Percentiles rank a stretch among this genome's conserved stretches.
phyloP scores from a whole-genome alignment of 495 filamentous ascomycete genomes.

The Neurospora intermedia region DNA sequence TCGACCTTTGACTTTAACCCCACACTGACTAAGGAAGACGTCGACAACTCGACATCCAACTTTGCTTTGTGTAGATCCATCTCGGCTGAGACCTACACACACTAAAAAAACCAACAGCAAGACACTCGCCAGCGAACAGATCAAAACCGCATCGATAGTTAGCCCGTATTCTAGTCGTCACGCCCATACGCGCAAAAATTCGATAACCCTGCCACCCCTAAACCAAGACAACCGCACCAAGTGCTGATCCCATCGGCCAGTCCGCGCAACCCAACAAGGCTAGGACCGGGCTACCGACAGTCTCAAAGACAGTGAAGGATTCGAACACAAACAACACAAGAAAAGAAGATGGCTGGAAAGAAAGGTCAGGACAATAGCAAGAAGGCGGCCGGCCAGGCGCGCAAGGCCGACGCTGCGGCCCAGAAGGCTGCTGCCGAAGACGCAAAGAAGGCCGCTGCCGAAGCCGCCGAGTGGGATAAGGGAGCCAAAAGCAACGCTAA shows the following conservation, averaged over 20 bases:
- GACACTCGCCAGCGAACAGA: background rate
- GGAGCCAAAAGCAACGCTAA: conserved; percentile 75
- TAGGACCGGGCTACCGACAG: background rate
- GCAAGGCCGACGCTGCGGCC: conserved; percentile 83
- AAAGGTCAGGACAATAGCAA: conserved; percentile 65
- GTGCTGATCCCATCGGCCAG: background rate
- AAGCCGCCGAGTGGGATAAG: conserved; percentile 73
- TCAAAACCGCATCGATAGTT: background rate
- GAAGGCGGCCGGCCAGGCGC: conserved; percentile 81
- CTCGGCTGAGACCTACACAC: background rate
- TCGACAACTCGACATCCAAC: background rate
- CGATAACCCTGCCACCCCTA: background rate
- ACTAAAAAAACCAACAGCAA: background rate
- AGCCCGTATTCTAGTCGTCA: background rate
- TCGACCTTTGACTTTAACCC: background rate
- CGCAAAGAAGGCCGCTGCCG: conserved; percentile 53
- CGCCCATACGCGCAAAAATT: background rate
- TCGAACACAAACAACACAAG: conserved; percentile 23
- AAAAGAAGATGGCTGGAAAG: conserved; percentile 62
- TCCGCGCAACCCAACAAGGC: background rate
- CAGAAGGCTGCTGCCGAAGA: conserved; percentile 62
- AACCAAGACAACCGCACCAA: background rate
- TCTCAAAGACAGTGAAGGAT: background rate
- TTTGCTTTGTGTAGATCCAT: background rate
- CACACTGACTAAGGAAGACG: background rate